Base-by-base conservation (phyloP, 805 yeast genomes). In the Tetrapisispora taiwanensis region DNA sequence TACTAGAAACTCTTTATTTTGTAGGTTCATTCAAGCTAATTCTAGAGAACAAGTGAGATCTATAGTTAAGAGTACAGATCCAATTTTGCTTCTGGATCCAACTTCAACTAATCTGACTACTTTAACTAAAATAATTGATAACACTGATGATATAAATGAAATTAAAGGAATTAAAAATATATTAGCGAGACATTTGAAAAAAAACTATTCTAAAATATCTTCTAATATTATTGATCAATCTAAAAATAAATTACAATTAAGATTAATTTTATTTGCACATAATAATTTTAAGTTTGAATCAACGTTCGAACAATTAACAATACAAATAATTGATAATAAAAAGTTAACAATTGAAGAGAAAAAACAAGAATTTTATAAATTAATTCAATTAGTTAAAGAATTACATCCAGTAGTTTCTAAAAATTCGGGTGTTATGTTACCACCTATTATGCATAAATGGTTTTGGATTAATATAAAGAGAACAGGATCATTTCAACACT, bases 381-480 rank as follows among this genome's bases (percentile, higher is more conserved):
- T 49, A 8, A 54, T 60, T 7, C 33, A 44, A n/a, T 41, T 48
- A 2, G 60, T 58, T 39, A 46, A 48, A 30, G 48, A 46, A 5
- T 17, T 52, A 12, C 53, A 48, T 36, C 54, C 59, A 3, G 33
- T 39, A 4, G 26, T 44, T 2, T 42, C 48, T n/a, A 31, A 38
- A 4, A 45, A 43, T 4, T 22, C 34, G 3, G 52, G 52, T 1
- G 42, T 55, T 10, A 39, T 46, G 19, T 34, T 60, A 10, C 58
- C 63, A 13, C 45, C 47, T 18, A 37, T 33, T 1, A 46, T 59
- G 7, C 64, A 62, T 41, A 33, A 47, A 26, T 62, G 64, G 65
- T 59, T 60, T 43, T 52, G 49, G 46, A 40, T 48, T 2, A 47
- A 53, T 31, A 12, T 56, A 15, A 36, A 51, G 5, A 46, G 40